Base-by-base conservation (phyloP, 2,329 filamentous ascomycete genomes). In the Neoscytalidium dimidiatum region DNA sequence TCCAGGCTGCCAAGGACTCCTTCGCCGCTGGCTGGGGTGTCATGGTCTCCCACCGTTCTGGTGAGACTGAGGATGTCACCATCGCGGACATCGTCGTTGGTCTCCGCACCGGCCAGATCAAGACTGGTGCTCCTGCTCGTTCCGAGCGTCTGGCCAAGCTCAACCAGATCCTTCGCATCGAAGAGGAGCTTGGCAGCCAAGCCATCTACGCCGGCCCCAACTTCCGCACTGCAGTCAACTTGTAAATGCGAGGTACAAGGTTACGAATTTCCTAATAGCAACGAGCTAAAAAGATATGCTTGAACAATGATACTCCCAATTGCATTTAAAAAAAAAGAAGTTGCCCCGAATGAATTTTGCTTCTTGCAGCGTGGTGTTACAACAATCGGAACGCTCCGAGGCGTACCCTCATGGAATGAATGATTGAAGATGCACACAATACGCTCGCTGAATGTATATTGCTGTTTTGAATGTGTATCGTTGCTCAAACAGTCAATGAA, bases 21-120 rank as follows among this genome's bases (percentile, higher is more conserved):
- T 98, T 95, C 80, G 91, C 90, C 72, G 94, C 92, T 74, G 89
- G 88, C 80, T 99, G 95, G 95, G 94, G 94, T 80, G 94, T 99
- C 85, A 98, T 99, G 95, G 95, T 99, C 70, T 98, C 95, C 71
- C 95, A 99, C 88, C 91, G 95, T 75, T 99, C 95, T 69, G 95
- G 95, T 81, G 95, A 99, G 91, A 99, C 95, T 67, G 95, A 98
- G 85, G 95, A 99, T 85, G 95, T 99, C 75, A 99, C 95, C 82
- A 99, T 99, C 80, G 90, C 95, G 73, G 95, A 99, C 80, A 95
- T 99, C 73, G 93, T 94, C 70, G 95, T 99, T 73, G 95, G 95
- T 85, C 92, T 99, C 78, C 92, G 95, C 75, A 85, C 94, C 75
- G 95, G 95, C 72, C 92, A 99, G 88, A 98, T 99, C 89, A 97